Conservation (phyloP, 495 filamentous ascomycete genomes). For the Gamarada debralockiae region DNA sequence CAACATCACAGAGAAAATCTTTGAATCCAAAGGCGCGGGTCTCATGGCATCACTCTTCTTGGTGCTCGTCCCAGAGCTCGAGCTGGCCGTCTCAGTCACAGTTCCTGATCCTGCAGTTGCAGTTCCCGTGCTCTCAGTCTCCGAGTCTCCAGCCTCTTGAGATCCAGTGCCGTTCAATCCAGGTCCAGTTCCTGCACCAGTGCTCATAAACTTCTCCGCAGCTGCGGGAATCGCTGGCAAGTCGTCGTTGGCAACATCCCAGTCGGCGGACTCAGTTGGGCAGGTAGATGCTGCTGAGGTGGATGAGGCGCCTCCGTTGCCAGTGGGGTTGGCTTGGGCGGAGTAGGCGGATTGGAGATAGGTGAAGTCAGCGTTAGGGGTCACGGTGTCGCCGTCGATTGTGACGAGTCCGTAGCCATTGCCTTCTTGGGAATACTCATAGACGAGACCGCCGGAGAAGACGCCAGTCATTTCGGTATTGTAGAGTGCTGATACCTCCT, state of each 20-base stretch:
- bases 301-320: constrained; percentile 71
- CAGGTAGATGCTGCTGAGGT: constrained; percentile 62
- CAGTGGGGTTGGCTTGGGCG: constrained; percentile 59
- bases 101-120: constrained; percentile 59
- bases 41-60: background rate
- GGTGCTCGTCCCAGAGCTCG: background rate
- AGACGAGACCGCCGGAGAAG: constrained; percentile 93
- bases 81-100: constrained; percentile 28
- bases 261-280: constrained; percentile 61
- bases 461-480: constrained; percentile 77
- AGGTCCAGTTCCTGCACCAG: constrained; percentile 67
- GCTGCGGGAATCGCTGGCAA: constrained; percentile 77
- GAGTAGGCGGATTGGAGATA: constrained; percentile 62
- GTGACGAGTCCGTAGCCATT: constrained; percentile 75
- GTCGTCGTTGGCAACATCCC: constrained; percentile 63
- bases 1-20: background rate
- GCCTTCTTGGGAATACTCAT: constrained; percentile 82
- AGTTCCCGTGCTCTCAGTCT: constrained; percentile 47
- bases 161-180: constrained; percentile 71
- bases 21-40: too few species aligned
- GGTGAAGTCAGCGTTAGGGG: constrained; percentile 56
- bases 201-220: constrained; percentile 57
- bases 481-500: constrained; percentile 79
- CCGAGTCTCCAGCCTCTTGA: constrained; percentile 56
- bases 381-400: constrained; percentile 42